phyloP scores from a whole-genome alignment of 352 stramenopile genomes.

The Phytophthora lateralis region DNA sequence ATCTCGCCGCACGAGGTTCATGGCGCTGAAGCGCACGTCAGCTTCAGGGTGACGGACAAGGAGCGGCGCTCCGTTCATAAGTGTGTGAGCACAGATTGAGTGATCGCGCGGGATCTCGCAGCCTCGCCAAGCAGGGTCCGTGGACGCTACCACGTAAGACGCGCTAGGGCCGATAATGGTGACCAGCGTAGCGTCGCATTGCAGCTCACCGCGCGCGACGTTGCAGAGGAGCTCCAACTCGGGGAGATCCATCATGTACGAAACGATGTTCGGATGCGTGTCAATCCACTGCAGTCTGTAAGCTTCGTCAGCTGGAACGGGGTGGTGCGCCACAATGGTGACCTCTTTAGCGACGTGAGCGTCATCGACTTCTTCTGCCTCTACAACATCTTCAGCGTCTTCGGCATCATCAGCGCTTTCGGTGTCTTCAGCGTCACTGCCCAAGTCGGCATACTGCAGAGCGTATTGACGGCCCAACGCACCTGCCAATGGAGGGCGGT shows the following conservation, averaged over 20 bases:
- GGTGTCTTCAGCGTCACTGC: slow-evolving; percentile 14
- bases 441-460: slow-evolving; percentile 28
- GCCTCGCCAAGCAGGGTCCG: slow-evolving; percentile 36
- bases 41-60: slow-evolving; percentile 60
- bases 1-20: slow-evolving; percentile 37
- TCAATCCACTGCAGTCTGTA: slow-evolving; percentile 44
- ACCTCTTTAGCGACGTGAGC: slow-evolving; percentile 6
- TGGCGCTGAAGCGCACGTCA: slow-evolving; percentile 61
- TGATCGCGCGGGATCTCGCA: slow-evolving; percentile 47
- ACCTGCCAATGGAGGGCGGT: slow-evolving; percentile 32
- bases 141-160: slow-evolving; percentile 54
- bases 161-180: slow-evolving; percentile 48
- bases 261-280: slow-evolving; percentile 37
- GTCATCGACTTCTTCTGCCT: slow-evolving; percentile 11
- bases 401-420: slow-evolving; percentile 10
- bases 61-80: slow-evolving; percentile 59
- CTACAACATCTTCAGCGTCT: slow-evolving; percentile 12
- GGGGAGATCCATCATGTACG: slow-evolving; percentile 48
- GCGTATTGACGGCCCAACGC: slow-evolving; percentile 42
- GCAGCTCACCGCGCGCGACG: slow-evolving; percentile 52
- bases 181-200: slow-evolving; percentile 53
- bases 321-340: slow-evolving; percentile 30
- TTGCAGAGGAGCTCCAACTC: slow-evolving; percentile 74
- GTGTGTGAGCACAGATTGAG: slow-evolving; percentile 58
- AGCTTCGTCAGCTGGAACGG: slow-evolving; percentile 48